These are phyloP conservation scores for Trichomonas vaginalis DNA, from an alignment of 208 protist species.

Conservation along the genomic window DNA sequence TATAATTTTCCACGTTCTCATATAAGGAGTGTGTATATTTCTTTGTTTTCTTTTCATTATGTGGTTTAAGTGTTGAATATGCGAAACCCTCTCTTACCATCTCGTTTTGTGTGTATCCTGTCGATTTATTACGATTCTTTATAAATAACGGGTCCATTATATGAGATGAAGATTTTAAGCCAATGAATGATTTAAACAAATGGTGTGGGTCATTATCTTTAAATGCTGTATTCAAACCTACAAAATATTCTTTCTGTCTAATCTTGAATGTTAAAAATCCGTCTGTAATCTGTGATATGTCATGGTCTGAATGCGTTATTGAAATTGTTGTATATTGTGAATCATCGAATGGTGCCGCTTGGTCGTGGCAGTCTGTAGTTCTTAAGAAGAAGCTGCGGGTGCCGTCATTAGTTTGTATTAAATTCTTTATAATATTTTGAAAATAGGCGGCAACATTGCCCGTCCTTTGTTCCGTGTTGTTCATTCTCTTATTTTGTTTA, in stretches of 20 bases:
- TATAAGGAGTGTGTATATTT: background rate
- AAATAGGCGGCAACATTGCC: background rate
- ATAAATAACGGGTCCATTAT: background rate
- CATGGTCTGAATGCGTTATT: background rate
- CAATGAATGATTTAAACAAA: background rate
- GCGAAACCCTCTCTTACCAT: background rate
- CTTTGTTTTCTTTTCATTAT: background rate
- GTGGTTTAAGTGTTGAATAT: background rate
- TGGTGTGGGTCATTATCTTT: background rate
- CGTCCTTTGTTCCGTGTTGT: no score
- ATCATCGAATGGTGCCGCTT: background rate
- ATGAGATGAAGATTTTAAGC: background rate
- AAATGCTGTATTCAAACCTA: background rate
- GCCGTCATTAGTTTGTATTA: background rate
- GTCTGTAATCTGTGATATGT: background rate
- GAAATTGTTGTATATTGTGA: background rate
- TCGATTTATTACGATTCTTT: background rate
- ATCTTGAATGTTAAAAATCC: background rate
- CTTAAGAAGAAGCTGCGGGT: background rate
- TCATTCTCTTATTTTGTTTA: no score
- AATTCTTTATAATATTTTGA: background rate
- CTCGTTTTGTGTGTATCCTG: background rate
- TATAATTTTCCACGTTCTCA: background rate
- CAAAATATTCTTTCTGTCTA: background rate
- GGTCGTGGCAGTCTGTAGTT: background rate